These are phyloP conservation scores for Nematodospora valgi DNA, from an alignment of 805 yeast genomes.

Conservation along the genomic window DNA sequence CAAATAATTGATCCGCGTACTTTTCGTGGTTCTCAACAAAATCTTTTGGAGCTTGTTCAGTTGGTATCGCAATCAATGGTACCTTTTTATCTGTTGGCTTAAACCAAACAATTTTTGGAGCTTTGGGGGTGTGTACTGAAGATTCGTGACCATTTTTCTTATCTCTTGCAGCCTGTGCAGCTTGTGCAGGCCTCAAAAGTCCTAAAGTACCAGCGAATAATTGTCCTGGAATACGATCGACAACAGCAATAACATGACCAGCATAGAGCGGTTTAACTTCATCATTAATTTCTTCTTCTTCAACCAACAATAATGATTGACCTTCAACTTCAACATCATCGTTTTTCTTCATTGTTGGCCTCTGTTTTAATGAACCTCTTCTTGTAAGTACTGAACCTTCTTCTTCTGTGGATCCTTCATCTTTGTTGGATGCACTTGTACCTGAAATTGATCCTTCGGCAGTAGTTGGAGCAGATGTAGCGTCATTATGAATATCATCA, in stretches of 20 bases:
- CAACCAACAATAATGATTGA: conserved; percentile 83
- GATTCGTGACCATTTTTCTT: conserved; percentile 46
- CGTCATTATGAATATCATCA: conserved; percentile 79
- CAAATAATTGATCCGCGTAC: conserved; percentile 78
- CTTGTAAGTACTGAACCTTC: conserved; percentile 49
- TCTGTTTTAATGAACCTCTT: conserved; percentile 86
- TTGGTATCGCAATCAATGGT: conserved; percentile 96
- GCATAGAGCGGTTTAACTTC: conserved; percentile 92
- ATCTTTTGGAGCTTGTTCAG: conserved; percentile 95
- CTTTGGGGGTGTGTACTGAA: conserved; percentile 42
- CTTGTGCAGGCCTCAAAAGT: conserved; percentile 90
- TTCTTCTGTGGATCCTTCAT: conserved; percentile 24
- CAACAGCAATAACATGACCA: conserved; percentile 97
- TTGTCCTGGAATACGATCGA: conserved; percentile 97
- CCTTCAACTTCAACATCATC: conserved; percentile 99
- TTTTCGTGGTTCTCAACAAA: conserved; percentile 88
- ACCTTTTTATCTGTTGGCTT: conserved; percentile 98
- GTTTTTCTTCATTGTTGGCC: conserved; percentile 96
- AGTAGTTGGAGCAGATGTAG: conserved; percentile 44
- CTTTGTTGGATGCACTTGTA: conserved; percentile 15
- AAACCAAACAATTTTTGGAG: conserved; percentile 98
- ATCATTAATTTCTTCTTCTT: conserved; percentile 93
- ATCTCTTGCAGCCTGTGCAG: conserved; percentile 74
- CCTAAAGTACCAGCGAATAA: conserved; percentile 93
- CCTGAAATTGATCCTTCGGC: conserved; percentile 8